These are phyloP conservation scores for Cordyceps tenuipes DNA, from an alignment of 2,329 filamentous ascomycete genomes.

Conservation along the genomic window DNA sequence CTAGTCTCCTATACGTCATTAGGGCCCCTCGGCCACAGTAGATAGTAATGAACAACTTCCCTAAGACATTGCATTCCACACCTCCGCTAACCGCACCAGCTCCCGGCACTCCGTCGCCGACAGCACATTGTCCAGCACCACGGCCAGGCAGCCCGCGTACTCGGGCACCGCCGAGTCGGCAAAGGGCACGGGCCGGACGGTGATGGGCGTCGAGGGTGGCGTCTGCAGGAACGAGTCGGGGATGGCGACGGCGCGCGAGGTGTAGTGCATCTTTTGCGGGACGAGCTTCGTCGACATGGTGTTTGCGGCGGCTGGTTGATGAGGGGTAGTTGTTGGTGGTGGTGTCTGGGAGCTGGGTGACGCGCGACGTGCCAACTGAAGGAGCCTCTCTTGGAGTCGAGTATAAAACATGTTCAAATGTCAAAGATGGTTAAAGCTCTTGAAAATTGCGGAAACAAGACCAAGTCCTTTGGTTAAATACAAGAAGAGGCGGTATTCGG, in stretches of 20 bases:
- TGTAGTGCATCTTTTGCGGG: slow-evolving; percentile 18
- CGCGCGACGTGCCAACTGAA: background rate
- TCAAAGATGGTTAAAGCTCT: too few species aligned
- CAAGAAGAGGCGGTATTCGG: background rate
- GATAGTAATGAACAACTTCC: too few species aligned
- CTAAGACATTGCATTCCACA: too few species aligned
- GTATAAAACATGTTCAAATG: too few species aligned
- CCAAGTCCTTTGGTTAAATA: background rate
- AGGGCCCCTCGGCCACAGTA: too few species aligned
- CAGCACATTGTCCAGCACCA: slow-evolving; percentile 53
- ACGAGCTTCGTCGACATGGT: background rate
- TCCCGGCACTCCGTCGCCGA: slow-evolving; percentile 47
- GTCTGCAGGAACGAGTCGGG: slow-evolving; percentile 37
- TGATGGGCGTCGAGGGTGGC: slow-evolving; percentile 32
- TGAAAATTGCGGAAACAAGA: too few species aligned
- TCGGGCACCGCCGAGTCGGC: slow-evolving; percentile 36
- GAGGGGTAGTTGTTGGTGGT: background rate
- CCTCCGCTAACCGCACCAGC: slow-evolving; percentile 43
- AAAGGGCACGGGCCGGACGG: slow-evolving; percentile 43
- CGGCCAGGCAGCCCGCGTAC: slow-evolving; percentile 45
- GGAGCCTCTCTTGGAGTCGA: background rate
- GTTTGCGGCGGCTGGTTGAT: background rate
- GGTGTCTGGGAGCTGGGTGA: too few species aligned
- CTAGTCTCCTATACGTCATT: too few species aligned
- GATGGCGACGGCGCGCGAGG: slow-evolving; percentile 24